Evolutionary conservation across 345 rosid species (phyloP).

Genomic region (Clarkia xantiana): DNA sequence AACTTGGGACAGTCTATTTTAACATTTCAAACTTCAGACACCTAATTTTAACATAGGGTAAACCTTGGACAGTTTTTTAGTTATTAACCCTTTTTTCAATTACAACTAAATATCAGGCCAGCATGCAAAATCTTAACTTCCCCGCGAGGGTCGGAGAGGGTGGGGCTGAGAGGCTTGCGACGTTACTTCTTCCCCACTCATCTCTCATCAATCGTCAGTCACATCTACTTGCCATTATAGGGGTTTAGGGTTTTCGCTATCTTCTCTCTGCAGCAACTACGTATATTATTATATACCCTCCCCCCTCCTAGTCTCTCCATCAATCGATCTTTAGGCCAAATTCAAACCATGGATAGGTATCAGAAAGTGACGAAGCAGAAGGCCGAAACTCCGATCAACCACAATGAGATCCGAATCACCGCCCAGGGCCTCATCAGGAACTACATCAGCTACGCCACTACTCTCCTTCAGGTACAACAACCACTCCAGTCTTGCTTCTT

Average conservation of each 20-base stretch:
- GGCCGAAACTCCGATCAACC: constrained; percentile 61
- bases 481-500: too few relatives aligned
- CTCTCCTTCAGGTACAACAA: constrained; percentile 54
- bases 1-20: too few relatives aligned
- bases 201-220: too few relatives aligned
- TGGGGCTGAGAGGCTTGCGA: too few relatives aligned
- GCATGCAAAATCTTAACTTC: too few relatives aligned
- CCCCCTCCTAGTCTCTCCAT: constrained; percentile 8
- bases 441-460: constrained; percentile 74
- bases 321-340: constrained; percentile 1
- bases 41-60: too few relatives aligned
- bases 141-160: too few relatives aligned
- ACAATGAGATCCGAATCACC: constrained; percentile 96
- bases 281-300: not conserved
- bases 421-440: constrained; percentile 66
- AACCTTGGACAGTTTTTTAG: too few relatives aligned
- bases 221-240: constrained; percentile 14
- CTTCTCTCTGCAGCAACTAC: not conserved
- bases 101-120: too few relatives aligned
- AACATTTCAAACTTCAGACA: too few relatives aligned
- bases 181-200: not conserved
- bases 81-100: too few relatives aligned
- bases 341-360: constrained; percentile 58
- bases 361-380: constrained; percentile 77
- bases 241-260: constrained; percentile 36